Evolutionary conservation across 345 rosid species (phyloP), one percentile per base, ranked within the genome.

Genomic region (Conringia planisiliqua): DNA sequence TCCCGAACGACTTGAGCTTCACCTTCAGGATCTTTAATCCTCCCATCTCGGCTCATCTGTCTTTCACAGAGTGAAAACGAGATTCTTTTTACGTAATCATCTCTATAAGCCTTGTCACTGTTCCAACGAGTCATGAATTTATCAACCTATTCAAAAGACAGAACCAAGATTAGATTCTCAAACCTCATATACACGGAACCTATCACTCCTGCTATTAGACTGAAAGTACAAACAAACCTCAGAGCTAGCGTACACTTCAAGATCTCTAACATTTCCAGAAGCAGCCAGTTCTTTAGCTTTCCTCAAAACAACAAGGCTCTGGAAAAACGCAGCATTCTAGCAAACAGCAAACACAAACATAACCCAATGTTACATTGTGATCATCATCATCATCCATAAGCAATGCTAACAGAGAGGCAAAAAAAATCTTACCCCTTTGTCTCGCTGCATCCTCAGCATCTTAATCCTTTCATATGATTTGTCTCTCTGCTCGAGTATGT

Each of bases 81-180:
- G 61, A 82, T 66, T 81, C 97, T 83, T 70, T 86, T 90, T 60
- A 83, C 86, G 17, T 92, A 95, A 71, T 89, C 99, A 66, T 92
- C 96, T 85, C 99, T 85, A 68, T 85, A 84, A 68, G 85, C 80
- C 81, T 92, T 90, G 80, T 80, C 76, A 24, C 32, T 43, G 62
- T 73, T 80, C 98, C 99, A 95, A 22, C 72, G 84, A 73, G 79
- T 76, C 88, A 92, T 86, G 80, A 89, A 92, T 57, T 78, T 85
- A 59, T 89, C 98, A 62, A 80, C 85, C 99, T 95, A 62, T 42
- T 18, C 42, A 35, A 66, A 72, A 55, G 10, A 74, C 26, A 78
- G 56, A 44, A 59, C 0, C 58, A 39, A 36, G 17, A 44, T 40
- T 76, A 66, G 54, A 63, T 79, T 32, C 74, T 38, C 29, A 69